phyloP scores from a whole-genome alignment of 768 basidiomycete species.

The Leccinum ochraceum region DNA sequence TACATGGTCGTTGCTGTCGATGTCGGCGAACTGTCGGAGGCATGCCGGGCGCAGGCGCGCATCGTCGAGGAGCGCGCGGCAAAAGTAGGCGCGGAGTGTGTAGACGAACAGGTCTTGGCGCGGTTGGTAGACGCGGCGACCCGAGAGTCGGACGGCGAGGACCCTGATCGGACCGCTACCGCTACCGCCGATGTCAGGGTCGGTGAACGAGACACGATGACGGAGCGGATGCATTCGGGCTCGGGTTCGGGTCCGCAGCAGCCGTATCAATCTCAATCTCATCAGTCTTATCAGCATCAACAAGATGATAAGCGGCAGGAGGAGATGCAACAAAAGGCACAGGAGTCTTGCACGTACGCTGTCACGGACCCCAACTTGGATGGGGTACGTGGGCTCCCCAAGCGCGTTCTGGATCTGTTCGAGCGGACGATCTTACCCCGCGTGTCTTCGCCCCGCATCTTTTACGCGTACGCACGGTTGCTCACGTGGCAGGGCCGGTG shows the following conservation, averaged over 20 bases:
- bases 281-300: neutral
- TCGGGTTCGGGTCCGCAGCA: neutral
- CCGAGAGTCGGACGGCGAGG: slow-evolving; percentile 38
- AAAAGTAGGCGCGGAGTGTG: slow-evolving; percentile 50
- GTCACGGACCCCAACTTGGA: slow-evolving; percentile 45
- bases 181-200: neutral
- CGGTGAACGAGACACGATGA: slow-evolving; percentile 17
- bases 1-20: slow-evolving; percentile 94
- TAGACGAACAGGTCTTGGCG: slow-evolving; percentile 89
- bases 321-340: neutral
- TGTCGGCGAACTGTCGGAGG: slow-evolving; percentile 89
- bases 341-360: slow-evolving; percentile 12
- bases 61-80: slow-evolving; percentile 61
- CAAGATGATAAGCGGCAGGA: neutral
- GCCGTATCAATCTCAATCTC: neutral
- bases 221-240: neutral
- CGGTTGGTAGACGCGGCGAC: slow-evolving; percentile 88
- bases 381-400: slow-evolving; percentile 65
- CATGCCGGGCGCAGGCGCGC: slow-evolving; percentile 78
- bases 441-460: slow-evolving; percentile 75
- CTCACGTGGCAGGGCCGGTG: slow-evolving; percentile 71
- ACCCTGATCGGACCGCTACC: slow-evolving; percentile 30
- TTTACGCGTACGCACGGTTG: slow-evolving; percentile 81
- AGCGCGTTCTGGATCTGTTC: slow-evolving; percentile 71
- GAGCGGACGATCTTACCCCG: slow-evolving; percentile 80